Conservation (phyloP, 805 yeast species). For the Metschnikowia lachancei region DNA sequence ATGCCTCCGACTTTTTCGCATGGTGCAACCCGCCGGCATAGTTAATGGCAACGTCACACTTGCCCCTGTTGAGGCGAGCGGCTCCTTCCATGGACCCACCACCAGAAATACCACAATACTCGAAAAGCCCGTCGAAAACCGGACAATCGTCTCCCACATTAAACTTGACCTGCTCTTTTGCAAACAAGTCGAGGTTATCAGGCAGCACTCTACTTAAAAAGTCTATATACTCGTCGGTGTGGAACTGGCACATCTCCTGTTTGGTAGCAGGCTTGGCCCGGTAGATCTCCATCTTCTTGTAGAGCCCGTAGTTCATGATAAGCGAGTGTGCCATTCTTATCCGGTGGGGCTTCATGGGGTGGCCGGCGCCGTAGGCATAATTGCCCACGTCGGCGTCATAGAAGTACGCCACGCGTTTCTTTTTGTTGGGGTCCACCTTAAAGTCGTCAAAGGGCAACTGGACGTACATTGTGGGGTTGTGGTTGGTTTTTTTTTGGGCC, state of each 20-base stretch:
- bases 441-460: slow-evolving; percentile 47
- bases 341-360: slow-evolving; percentile 98
- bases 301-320: slow-evolving; percentile 94
- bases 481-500: no score
- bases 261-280: slow-evolving; percentile 97
- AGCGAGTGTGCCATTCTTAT: slow-evolving; percentile 98
- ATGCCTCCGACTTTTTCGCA: slow-evolving; percentile 85
- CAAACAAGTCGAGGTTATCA: slow-evolving; percentile 81
- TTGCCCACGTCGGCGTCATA: slow-evolving; percentile 86
- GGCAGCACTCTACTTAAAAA: slow-evolving; percentile 88
- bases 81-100: slow-evolving; percentile 93
- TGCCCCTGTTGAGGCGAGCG: slow-evolving; percentile 73
- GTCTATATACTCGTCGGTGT: slow-evolving; percentile 95
- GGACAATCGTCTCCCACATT: slow-evolving; percentile 91
- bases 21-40: slow-evolving; percentile 94
- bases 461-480: slow-evolving; percentile 28
- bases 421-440: slow-evolving; percentile 39
- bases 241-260: slow-evolving; percentile 98
- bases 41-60: slow-evolving; percentile 87
- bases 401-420: slow-evolving; percentile 44
- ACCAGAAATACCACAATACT: slow-evolving; percentile 74
- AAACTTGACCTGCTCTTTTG: slow-evolving; percentile 85
- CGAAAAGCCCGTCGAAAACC: slow-evolving; percentile 74
- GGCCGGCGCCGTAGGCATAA: slow-evolving; percentile 97
- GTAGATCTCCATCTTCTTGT: slow-evolving; percentile 95